Percentiles rank a stretch among this genome's conserved stretches.
Evolutionary conservation across 495 filamentous ascomycete genomes (phyloP).

Genomic region (Lophiostoma macrostomum): DNA sequence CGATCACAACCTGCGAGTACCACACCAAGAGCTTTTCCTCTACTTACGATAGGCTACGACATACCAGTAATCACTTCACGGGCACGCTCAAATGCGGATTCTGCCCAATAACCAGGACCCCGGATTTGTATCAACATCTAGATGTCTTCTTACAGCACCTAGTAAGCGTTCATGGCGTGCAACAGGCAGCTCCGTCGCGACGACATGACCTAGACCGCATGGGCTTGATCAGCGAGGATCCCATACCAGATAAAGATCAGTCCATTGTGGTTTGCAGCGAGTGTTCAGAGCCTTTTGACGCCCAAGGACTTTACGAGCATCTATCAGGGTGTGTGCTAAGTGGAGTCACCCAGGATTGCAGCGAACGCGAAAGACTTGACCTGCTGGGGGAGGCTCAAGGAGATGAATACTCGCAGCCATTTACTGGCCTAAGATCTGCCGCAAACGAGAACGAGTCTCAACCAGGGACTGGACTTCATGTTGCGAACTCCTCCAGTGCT

Average conservation of each 20-base stretch:
- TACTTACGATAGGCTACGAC: slow-evolving; percentile 12
- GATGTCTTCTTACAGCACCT: slow-evolving; percentile 28
- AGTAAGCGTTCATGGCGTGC: slow-evolving; percentile 11
- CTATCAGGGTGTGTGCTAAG: slow-evolving; percentile 21
- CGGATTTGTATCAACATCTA: background rate
- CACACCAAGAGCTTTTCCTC: slow-evolving; percentile 20
- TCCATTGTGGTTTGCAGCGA: slow-evolving; percentile 2
- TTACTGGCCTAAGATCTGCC: too few relatives aligned
- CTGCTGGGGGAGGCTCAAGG: too few relatives aligned
- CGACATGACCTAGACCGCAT: background rate
- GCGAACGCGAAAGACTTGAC: background rate
- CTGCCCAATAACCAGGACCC: slow-evolving; percentile 6
- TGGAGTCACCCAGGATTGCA: background rate
- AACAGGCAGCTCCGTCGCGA: background rate
- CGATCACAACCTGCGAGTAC: slow-evolving; percentile 25
- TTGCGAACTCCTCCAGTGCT: too few relatives aligned
- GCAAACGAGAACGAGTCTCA: background rate
- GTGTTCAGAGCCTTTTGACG: slow-evolving; percentile 21
- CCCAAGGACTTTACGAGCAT: slow-evolving; percentile 29
- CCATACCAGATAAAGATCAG: background rate
- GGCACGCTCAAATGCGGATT: slow-evolving; percentile 25
- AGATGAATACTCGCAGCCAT: too few relatives aligned
- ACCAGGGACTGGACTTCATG: too few relatives aligned
- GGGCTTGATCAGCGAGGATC: background rate
- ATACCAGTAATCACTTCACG: slow-evolving; percentile 22